Evolutionary conservation across 306 rosid genomes (phyloP).

Genomic region (Begonia masoniana): DNA sequence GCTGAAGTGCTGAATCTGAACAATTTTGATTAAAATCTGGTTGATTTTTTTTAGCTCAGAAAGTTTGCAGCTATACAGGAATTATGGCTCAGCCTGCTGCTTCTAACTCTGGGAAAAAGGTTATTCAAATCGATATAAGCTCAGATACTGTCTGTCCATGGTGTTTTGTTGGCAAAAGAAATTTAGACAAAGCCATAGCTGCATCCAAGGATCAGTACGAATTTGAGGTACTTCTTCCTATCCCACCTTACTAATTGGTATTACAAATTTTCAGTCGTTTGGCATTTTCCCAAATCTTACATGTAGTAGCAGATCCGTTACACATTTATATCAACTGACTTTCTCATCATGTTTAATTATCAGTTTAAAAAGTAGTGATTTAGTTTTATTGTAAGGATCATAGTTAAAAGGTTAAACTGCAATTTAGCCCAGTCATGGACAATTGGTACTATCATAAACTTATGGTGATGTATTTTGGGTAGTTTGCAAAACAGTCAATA

Average conservation of each 20-base stretch:
- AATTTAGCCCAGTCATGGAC: too few species aligned
- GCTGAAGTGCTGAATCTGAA: too few species aligned
- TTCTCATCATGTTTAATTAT: too few species aligned
- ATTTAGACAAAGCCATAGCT: slow-evolving; percentile 73
- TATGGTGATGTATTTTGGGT: too few species aligned
- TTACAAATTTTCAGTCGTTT: background rate
- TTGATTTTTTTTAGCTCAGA: slow-evolving; percentile 9
- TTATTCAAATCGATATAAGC: slow-evolving; percentile 46
- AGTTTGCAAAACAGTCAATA: too few species aligned
- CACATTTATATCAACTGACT: too few species aligned
- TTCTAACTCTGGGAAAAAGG: slow-evolving; percentile 33
- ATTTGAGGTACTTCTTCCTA: slow-evolving; percentile 44
- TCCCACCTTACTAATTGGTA: background rate
- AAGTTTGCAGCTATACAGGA: slow-evolving; percentile 21
- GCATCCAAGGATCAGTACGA: slow-evolving; percentile 48
- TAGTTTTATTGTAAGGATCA: too few species aligned
- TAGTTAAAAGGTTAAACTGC: too few species aligned
- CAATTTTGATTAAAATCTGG: background rate
- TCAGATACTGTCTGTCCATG: slow-evolving; percentile 89
- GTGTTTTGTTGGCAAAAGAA: slow-evolving; percentile 77
- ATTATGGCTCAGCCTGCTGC: slow-evolving; percentile 39
- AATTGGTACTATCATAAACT: too few species aligned
- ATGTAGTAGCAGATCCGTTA: too few species aligned
- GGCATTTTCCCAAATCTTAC: too few species aligned
- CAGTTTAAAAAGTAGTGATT: too few species aligned